Evolutionary conservation across 2,329 filamentous ascomycete genomes (phyloP), one percentile per base, ranked within the genome.

Genomic region (Xylaria arbuscula): DNA sequence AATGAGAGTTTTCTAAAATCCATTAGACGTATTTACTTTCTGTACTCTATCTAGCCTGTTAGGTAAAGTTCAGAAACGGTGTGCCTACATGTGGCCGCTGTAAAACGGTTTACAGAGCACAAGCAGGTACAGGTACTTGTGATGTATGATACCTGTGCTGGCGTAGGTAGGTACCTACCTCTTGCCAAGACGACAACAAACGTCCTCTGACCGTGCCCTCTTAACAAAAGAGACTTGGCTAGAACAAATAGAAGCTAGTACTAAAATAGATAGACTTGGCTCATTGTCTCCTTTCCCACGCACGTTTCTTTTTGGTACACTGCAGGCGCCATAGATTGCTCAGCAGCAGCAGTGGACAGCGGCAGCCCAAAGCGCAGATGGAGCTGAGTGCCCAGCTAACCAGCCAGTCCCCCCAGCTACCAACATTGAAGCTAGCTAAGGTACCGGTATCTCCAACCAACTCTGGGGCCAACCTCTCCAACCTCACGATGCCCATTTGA

Each of bases 271-370:
- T 8, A 62, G 45, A 34, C 28, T n/a, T 28, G 6, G 24, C 32
- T 36, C 42, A 42, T 40, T 62, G 34, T 60, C 64, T 70, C 68
- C 68, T 68, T 67, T 64, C 56, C 47, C 24, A 47, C 63, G 9
- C 62, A 19, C 38, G 42, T 38, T 68, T 56, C 11, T 51, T 57
- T 55, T 61, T 57, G 55, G 56, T 45, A 45, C 40, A 7, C 40
- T 4, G 45, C 15, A n/a, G 50, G 15, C 28, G n/a, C 15, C 7
- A n/a, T n/a, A 45, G 40, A 45, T 45, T 45, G 15, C 40, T 45
- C 40, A 45, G 40, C 15, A 45, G 40, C 40, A 17, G 40, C 15
- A 45, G 40, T 45, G 40, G 40, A 17, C 40, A 45, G 40, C 40
- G 15, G n/a, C 7, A 45, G 40, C 40, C 15, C 40, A 45, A 45